phyloP scores from a whole-genome alignment of 192 early-diverging fungal genomes.

The Coemansia sp. region DNA sequence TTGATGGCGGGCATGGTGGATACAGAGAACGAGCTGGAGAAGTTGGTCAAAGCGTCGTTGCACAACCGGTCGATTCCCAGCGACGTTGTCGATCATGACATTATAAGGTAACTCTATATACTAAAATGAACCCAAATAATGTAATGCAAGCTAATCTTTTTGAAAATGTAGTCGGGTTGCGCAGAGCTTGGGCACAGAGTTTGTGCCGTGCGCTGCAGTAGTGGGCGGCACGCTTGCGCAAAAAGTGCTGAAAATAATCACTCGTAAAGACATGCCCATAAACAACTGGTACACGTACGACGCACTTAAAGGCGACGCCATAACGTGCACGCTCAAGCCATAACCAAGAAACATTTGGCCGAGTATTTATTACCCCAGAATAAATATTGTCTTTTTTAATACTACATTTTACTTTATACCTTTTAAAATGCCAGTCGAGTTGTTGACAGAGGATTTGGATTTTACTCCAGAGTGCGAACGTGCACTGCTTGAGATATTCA shows the following conservation, averaged over 20 bases:
- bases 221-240: constrained; percentile 88
- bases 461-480: constrained; percentile 52
- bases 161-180: constrained; percentile 52
- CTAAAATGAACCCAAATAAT: background rate
- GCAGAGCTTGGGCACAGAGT: constrained; percentile 59
- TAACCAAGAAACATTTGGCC: no score
- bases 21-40: background rate
- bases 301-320: constrained; percentile 58
- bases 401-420: background rate
- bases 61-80: constrained; percentile 22
- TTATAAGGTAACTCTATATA: constrained; percentile 11
- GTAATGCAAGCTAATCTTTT: background rate
- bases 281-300: constrained; percentile 80
- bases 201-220: constrained; percentile 79
- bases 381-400: no score
- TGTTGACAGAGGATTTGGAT: constrained; percentile 53
- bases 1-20: constrained; percentile 1
- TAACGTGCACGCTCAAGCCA: constrained; percentile 10
- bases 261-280: constrained; percentile 78
- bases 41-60: constrained; percentile 8
- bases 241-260: constrained; percentile 85
- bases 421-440: constrained; percentile 29
- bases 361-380: no score
- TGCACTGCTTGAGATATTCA: constrained; percentile 63
- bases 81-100: constrained; percentile 17